Evolutionary conservation across 2,329 filamentous ascomycete genomes (phyloP).

Genomic region (Ophiognomonia clavigignenti-juglandacearum): DNA sequence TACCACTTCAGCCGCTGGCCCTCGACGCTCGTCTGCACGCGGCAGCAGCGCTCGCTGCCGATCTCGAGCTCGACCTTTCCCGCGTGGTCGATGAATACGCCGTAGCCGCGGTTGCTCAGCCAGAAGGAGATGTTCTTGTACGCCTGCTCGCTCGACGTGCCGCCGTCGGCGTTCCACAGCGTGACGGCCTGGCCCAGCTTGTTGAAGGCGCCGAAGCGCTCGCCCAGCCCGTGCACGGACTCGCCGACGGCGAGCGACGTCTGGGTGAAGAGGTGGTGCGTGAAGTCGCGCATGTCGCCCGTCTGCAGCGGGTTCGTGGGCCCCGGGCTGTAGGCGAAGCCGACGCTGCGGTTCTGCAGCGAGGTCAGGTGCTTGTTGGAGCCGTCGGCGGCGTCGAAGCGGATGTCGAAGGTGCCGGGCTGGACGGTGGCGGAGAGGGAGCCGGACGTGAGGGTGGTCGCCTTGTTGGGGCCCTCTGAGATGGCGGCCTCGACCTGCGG

Average conservation of each 20-base stretch:
- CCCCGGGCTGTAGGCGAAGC: constrained; percentile 50
- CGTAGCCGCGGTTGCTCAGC: constrained; percentile 69
- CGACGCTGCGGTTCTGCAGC: constrained; percentile 50
- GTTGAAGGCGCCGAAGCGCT: constrained; percentile 72
- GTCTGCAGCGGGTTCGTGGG: constrained; percentile 48
- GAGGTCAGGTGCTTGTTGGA: constrained; percentile 50
- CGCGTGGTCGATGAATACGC: constrained; percentile 68
- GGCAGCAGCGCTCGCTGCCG: constrained; percentile 66
- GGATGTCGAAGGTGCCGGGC: constrained; percentile 48
- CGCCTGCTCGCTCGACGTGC: constrained; percentile 64
- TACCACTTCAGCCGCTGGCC: constrained; percentile 70
- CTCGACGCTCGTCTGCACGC: constrained; percentile 65
- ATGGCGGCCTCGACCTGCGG: constrained; percentile 37
- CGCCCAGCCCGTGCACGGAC: constrained; percentile 68
- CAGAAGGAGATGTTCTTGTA: constrained; percentile 71
- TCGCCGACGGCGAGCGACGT: constrained; percentile 55
- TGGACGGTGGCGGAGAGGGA: constrained; percentile 47
- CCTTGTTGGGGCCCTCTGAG: constrained; percentile 33
- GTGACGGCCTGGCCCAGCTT: constrained; percentile 68
- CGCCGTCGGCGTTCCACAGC: constrained; percentile 60
- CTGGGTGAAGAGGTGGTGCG: constrained; percentile 54
- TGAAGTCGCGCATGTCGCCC: constrained; percentile 46
- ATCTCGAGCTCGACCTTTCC: constrained; percentile 68
- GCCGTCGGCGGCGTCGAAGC: constrained; percentile 46
- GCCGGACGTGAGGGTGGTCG: constrained; percentile 47